These are phyloP conservation scores for Rhodotorula paludigena DNA, from an alignment of 768 basidiomycete genomes.

Conservation along the genomic window DNA sequence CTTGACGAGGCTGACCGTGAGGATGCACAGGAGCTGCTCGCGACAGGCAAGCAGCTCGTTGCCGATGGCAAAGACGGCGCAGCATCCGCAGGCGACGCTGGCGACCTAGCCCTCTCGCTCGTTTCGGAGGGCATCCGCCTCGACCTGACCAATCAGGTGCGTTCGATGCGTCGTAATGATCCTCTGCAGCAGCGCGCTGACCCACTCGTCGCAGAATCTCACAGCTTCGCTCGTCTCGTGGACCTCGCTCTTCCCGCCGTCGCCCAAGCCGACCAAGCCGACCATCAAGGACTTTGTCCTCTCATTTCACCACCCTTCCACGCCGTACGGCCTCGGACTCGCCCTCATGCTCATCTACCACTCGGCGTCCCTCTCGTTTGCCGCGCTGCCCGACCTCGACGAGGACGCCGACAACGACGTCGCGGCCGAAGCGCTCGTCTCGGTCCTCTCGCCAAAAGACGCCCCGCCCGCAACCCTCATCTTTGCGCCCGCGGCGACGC, in stretches of 20 bases:
- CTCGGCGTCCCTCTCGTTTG: conserved; percentile 17
- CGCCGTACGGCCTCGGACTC: conserved; percentile 36
- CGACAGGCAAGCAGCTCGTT: conserved; percentile 2
- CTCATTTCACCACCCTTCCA: conserved; percentile 35
- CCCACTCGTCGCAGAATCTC: conserved; percentile 14
- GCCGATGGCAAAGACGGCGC: neutral
- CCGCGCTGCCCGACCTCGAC: neutral
- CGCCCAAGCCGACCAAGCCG: conserved; percentile 18
- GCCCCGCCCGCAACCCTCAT: conserved; percentile 13
- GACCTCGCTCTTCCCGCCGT: conserved; percentile 31
- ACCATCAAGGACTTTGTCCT: conserved; percentile 23
- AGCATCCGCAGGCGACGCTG: neutral
- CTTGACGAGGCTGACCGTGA: conserved; percentile 8
- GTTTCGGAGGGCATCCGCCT: conserved; percentile 23
- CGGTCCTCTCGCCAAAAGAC: neutral
- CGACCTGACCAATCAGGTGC: conserved; percentile 24
- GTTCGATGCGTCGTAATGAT: neutral
- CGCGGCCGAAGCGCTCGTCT: neutral
- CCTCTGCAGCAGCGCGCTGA: no score
- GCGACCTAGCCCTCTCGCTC: conserved; percentile 21
- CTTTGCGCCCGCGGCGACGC: conserved; percentile 16
- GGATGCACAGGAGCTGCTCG: conserved; percentile 25
- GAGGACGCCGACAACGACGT: neutral
- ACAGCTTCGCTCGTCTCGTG: conserved; percentile 36
- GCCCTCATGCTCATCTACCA: conserved; percentile 30